phyloP scores from a whole-genome alignment of 2,329 filamentous ascomycete genomes.

The Metarhizium humberi region DNA sequence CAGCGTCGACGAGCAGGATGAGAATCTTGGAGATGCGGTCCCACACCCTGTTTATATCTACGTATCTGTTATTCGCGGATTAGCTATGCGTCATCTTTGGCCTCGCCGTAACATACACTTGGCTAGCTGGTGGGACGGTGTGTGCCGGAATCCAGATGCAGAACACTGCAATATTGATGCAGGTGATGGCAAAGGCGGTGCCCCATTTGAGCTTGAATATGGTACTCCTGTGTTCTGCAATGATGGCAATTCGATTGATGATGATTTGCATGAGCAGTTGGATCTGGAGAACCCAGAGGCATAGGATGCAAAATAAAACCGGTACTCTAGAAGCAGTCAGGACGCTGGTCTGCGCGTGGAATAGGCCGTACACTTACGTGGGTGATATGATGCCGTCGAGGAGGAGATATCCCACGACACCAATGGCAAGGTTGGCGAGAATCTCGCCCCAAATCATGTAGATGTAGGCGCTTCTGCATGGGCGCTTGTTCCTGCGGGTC shows the following conservation, averaged over 20 bases:
- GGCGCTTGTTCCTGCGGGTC: constrained; percentile 26
- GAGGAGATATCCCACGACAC: constrained; percentile 29
- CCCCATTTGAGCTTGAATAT: constrained; percentile 36
- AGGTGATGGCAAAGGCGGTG: constrained; percentile 32
- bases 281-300: neutral
- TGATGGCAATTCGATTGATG: constrained; percentile 42
- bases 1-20: constrained; percentile 39
- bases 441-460: constrained; percentile 39
- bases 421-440: constrained; percentile 26
- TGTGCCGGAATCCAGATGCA: constrained; percentile 44
- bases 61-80: constrained; percentile 14
- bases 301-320: neutral
- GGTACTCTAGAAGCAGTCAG: neutral
- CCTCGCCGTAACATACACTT: too few relatives aligned
- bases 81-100: too few relatives aligned
- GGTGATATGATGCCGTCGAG: constrained; percentile 24
- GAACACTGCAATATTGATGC: constrained; percentile 44
- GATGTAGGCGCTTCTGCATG: constrained; percentile 24
- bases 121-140: too few relatives aligned
- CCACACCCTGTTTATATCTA: constrained; percentile 40
- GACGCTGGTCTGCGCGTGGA: too few relatives aligned
- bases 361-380: constrained; percentile 13
- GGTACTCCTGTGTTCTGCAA: constrained; percentile 30
- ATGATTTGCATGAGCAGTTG: constrained; percentile 42
- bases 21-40: constrained; percentile 43